Evolutionary conservation across 306 rosid species (phyloP).

Genomic region (Glycyrrhiza uralensis): DNA sequence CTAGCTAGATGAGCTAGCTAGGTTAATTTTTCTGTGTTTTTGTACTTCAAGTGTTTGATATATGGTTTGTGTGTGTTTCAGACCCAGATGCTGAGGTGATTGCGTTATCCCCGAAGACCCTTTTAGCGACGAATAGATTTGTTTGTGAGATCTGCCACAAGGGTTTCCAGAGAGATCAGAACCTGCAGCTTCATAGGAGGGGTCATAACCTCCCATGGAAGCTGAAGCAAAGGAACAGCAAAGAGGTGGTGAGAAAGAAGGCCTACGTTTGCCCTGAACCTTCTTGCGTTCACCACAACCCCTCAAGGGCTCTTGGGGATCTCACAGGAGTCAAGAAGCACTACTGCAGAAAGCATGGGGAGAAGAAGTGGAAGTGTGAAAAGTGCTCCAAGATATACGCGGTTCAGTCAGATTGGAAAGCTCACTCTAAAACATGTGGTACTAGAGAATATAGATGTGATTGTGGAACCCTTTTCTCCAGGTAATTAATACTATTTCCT

Average conservation of each 20-base stretch:
- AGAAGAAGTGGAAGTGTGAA: slow-evolving; percentile 98
- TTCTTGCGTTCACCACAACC: slow-evolving; percentile 91
- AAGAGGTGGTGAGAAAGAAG: slow-evolving; percentile 71
- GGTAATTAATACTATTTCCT: no score
- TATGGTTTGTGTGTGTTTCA: slow-evolving; percentile 22
- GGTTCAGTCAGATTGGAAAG: slow-evolving; percentile 98
- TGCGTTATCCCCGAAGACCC: slow-evolving; percentile 78
- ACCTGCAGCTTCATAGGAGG: slow-evolving; percentile 88
- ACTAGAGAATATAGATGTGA: slow-evolving; percentile 96
- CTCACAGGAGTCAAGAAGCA: slow-evolving; percentile 96
- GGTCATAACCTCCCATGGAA: slow-evolving; percentile 95
- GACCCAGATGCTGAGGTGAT: slow-evolving; percentile 96
- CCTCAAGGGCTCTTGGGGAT: slow-evolving; percentile 94
- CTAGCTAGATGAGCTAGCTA: no score
- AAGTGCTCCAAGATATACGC: slow-evolving; percentile 94
- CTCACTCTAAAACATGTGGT: slow-evolving; percentile 96
- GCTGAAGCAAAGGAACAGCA: slow-evolving; percentile 84
- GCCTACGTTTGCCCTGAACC: slow-evolving; percentile 98
- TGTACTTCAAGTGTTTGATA: no score
- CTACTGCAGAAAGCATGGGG: slow-evolving; percentile 91
- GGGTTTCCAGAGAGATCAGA: slow-evolving; percentile 92
- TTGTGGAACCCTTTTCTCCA: slow-evolving; percentile 96
- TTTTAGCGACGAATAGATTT: slow-evolving; percentile 79
- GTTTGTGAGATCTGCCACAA: slow-evolving; percentile 93
- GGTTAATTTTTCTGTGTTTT: background rate